phyloP scores from a whole-genome alignment of 129 eudicot species.

The Silybum marianum region DNA sequence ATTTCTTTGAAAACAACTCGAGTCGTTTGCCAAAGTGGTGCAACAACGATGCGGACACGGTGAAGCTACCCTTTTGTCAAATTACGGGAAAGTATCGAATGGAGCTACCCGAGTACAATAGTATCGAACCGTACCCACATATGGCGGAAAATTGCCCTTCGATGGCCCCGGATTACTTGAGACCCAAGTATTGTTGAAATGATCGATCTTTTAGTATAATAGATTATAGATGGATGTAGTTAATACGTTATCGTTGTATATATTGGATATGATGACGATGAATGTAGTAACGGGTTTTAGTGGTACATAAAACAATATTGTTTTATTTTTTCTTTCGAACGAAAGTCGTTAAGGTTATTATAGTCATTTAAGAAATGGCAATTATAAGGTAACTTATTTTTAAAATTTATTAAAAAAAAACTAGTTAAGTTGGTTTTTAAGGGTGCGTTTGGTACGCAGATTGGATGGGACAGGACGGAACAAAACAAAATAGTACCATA shows the following conservation, averaged over 20 bases:
- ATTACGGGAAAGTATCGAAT: conserved; percentile 82
- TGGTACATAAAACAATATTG: not conserved
- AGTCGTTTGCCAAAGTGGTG: conserved; percentile 96
- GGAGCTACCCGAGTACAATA: conserved; percentile 92
- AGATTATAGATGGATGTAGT: not conserved
- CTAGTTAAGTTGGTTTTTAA: too few species aligned
- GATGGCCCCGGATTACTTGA: conserved; percentile 75
- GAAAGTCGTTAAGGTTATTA: not conserved
- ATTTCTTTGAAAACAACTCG: conserved; percentile 76
- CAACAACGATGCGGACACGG: conserved; percentile 80
- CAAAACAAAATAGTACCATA: too few species aligned
- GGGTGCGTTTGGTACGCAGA: too few species aligned
- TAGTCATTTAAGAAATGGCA: not conserved
- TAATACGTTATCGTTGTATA: conserved; percentile 8
- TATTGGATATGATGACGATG: not conserved
- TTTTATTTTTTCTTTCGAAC: not conserved
- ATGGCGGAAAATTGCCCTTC: conserved; percentile 94
- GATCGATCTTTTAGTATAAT: not conserved
- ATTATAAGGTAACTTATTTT: not conserved
- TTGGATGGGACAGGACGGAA: too few species aligned
- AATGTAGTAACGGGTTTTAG: not conserved
- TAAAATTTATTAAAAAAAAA: too few species aligned
- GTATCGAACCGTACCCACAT: conserved; percentile 78
- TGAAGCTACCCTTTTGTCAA: conserved; percentile 84
- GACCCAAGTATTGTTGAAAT: conserved; percentile 67